Evolutionary conservation across 1,284 basidiomycete genomes (phyloP).

Genomic region (Ustilago curta): DNA sequence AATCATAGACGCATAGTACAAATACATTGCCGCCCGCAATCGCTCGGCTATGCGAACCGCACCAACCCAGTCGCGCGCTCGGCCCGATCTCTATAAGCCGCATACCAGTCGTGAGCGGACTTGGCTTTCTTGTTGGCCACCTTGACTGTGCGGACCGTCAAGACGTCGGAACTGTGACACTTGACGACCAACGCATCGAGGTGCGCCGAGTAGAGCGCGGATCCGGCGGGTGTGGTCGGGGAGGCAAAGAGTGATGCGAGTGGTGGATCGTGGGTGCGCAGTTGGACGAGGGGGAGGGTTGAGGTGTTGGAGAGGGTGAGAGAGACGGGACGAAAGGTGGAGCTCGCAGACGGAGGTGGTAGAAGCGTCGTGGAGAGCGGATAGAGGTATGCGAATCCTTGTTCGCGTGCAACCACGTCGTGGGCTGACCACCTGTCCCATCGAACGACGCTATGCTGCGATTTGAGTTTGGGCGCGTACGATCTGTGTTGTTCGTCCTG

Average conservation of each 20-base stretch:
- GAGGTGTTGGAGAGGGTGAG: slow-evolving; percentile 10
- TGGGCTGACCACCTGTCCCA: slow-evolving; percentile 55
- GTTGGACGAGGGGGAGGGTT: not conserved
- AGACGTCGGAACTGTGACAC: not conserved
- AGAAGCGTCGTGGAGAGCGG: slow-evolving; percentile 41
- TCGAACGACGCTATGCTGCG: slow-evolving; percentile 22
- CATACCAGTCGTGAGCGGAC: slow-evolving; percentile 45
- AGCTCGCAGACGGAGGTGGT: not conserved
- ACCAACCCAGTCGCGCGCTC: slow-evolving; percentile 19
- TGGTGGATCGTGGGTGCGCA: not conserved
- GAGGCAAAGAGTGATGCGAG: not conserved
- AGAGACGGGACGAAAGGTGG: slow-evolving; percentile 10
- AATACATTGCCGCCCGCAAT: not conserved
- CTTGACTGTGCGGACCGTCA: slow-evolving; percentile 33
- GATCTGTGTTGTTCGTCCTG: slow-evolving; percentile 38
- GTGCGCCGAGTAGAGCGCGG: slow-evolving; percentile 16
- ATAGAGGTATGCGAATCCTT: slow-evolving; percentile 55
- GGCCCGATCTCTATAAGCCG: slow-evolving; percentile 53
- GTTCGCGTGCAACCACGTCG: slow-evolving; percentile 51
- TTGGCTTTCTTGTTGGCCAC: slow-evolving; percentile 43
- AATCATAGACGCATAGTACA: not conserved
- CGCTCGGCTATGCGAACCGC: not conserved
- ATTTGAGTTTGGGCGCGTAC: slow-evolving; percentile 57
- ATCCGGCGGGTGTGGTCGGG: slow-evolving; percentile 2
- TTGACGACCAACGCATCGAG: slow-evolving; percentile 30